Evolutionary conservation across 2,329 filamentous ascomycete species (phyloP).

Genomic region (Colletotrichum theobromicola): DNA sequence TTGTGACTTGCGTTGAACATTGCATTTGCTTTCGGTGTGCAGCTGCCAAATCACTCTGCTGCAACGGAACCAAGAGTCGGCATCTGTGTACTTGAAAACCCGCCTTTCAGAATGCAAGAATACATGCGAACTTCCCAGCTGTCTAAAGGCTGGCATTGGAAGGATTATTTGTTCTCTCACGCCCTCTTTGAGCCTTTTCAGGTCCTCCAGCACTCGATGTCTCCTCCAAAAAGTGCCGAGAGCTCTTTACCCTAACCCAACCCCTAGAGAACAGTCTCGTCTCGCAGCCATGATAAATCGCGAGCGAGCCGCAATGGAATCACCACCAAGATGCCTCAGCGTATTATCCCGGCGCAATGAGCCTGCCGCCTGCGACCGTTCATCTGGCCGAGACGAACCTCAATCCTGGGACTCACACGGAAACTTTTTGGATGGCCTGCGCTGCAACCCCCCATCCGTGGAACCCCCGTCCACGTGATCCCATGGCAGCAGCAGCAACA

Average conservation of each 20-base stretch:
- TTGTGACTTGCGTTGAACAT: background rate
- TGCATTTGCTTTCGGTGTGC: background rate
- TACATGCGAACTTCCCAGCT: background rate
- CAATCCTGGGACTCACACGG: constrained; percentile 1
- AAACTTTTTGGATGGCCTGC: background rate
- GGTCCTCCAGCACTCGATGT: background rate
- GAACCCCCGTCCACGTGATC: background rate
- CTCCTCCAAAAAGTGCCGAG: background rate
- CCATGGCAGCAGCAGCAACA: background rate
- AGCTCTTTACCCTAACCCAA: background rate
- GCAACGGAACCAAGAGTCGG: background rate
- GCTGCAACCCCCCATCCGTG: background rate
- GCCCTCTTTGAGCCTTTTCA: background rate
- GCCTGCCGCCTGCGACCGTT: background rate
- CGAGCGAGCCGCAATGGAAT: background rate
- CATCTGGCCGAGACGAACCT: constrained; percentile 5
- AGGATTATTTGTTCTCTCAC: too few relatives aligned
- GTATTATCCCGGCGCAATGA: background rate
- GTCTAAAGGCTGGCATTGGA: background rate
- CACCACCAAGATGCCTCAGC: background rate
- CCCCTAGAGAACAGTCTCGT: background rate
- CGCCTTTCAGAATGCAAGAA: background rate
- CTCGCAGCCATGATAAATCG: background rate
- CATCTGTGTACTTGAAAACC: background rate
- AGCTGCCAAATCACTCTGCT: background rate